Conservation (phyloP, 208 protist species). For the Phytomonas serpens region DNA sequence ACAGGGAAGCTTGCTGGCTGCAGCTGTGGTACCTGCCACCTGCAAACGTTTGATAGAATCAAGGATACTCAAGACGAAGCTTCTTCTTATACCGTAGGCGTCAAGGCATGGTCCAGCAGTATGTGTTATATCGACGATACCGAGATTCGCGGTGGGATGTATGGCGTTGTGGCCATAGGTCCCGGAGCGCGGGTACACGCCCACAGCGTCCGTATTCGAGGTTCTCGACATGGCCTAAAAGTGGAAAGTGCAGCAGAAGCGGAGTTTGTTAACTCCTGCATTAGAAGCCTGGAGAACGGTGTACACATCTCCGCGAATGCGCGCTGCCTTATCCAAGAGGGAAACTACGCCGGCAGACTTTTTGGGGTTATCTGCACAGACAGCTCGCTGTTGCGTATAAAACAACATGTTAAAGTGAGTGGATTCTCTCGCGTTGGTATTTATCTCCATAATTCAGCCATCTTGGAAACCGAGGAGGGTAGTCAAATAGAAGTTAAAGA, state of each 20-base stretch:
- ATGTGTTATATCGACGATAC: constrained; percentile 31
- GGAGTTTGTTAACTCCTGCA: constrained; percentile 42
- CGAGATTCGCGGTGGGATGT: constrained; percentile 47
- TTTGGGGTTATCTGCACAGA: constrained; percentile 50
- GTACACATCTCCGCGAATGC: constrained; percentile 58
- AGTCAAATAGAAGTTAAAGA: not conserved
- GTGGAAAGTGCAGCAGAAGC: constrained; percentile 36
- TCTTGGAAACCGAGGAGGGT: constrained; percentile 19
- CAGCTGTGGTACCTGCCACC: not conserved
- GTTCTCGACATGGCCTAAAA: constrained; percentile 65
- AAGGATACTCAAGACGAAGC: not conserved
- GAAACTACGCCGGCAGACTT: constrained; percentile 48
- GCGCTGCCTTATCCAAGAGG: constrained; percentile 37
- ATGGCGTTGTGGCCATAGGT: constrained; percentile 61
- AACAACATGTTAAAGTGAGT: constrained; percentile 55
- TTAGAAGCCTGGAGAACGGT: constrained; percentile 51
- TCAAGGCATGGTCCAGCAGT: constrained; percentile 64
- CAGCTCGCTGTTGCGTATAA: constrained; percentile 36
- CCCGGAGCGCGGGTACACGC: constrained; percentile 44
- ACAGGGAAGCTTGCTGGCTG: not conserved
- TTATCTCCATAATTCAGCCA: constrained; percentile 40
- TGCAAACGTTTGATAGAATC: not conserved
- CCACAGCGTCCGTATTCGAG: constrained; percentile 38
- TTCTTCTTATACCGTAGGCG: constrained; percentile 27
- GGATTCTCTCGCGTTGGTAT: constrained; percentile 54